Evolutionary conservation across 2,329 filamentous ascomycete genomes (phyloP).

Genomic region (Colletotrichum cuscutae): DNA sequence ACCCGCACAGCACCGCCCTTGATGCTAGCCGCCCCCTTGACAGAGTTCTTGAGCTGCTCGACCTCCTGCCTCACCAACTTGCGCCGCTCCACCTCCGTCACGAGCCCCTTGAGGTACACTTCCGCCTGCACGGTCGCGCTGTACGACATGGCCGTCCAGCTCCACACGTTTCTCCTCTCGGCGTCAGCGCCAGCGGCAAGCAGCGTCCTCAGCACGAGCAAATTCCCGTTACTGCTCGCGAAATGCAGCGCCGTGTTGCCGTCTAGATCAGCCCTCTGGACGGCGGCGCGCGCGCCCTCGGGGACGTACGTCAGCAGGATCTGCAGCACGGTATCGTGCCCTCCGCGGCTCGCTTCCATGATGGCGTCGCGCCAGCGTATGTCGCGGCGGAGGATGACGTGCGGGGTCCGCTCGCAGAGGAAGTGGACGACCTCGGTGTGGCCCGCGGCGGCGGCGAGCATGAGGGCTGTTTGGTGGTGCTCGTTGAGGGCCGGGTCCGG

Average conservation of each 20-base stretch:
- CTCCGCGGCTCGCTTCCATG: constrained; percentile 70
- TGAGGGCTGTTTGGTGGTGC: constrained; percentile 81
- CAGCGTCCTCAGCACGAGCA: constrained; percentile 80
- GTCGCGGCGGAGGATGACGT: constrained; percentile 73
- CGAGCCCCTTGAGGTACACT: constrained; percentile 82
- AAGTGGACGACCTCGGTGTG: constrained; percentile 80
- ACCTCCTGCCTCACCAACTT: constrained; percentile 53
- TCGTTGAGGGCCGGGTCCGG: constrained; percentile 81
- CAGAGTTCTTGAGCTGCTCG: constrained; percentile 46
- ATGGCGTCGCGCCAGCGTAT: constrained; percentile 76
- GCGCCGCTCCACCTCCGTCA: constrained; percentile 76
- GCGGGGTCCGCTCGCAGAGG: constrained; percentile 72
- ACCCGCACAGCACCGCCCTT: constrained; percentile 56
- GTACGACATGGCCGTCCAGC: constrained; percentile 87
- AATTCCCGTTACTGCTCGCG: constrained; percentile 82
- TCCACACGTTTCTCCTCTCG: constrained; percentile 76
- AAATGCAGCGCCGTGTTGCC: constrained; percentile 93
- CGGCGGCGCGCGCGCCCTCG: constrained; percentile 61
- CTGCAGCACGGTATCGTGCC: constrained; percentile 73
- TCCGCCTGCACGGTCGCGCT: constrained; percentile 85
- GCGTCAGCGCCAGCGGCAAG: constrained; percentile 83
- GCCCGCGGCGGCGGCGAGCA: constrained; percentile 77
- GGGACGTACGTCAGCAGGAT: constrained; percentile 71
- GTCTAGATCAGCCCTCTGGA: constrained; percentile 70
- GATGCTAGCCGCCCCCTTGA: constrained; percentile 46